Percentiles rank a stretch among this genome's conserved stretches.
phyloP scores from a whole-genome alignment of 805 yeast species.

The Metahyphopichia silvanorum region DNA sequence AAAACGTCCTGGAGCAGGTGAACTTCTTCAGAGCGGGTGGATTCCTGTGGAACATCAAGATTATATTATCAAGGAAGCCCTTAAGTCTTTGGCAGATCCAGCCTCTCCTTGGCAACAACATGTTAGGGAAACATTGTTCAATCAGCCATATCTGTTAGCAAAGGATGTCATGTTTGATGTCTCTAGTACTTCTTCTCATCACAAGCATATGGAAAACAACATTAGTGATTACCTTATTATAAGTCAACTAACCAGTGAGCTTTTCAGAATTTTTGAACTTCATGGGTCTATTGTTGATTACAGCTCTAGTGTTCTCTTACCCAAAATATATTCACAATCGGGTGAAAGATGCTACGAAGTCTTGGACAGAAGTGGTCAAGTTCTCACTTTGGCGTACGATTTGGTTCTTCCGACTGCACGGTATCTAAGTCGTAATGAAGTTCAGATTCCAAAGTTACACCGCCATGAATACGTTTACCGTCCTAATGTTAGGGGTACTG shows the following conservation, averaged over 20 bases:
- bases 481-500: slow-evolving; percentile 49
- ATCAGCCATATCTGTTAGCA: slow-evolving; percentile 82
- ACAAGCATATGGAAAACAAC: slow-evolving; percentile 21
- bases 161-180: slow-evolving; percentile 80
- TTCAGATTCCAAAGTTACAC: slow-evolving; percentile 56
- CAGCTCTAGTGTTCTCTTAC: slow-evolving; percentile 65
- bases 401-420: slow-evolving; percentile 88
- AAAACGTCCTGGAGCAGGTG: slow-evolving; percentile 75
- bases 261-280: slow-evolving; percentile 59
- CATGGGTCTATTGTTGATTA: slow-evolving; percentile 89
- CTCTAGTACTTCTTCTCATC: slow-evolving; percentile 21
- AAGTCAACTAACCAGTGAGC: slow-evolving; percentile 55
- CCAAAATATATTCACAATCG: slow-evolving; percentile 67
- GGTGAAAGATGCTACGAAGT: slow-evolving; percentile 72
- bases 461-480: slow-evolving; percentile 82
- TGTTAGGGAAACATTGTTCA: slow-evolving; percentile 80
- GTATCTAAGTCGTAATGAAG: slow-evolving; percentile 61
- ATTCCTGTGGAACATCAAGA: slow-evolving; percentile 90
- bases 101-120: slow-evolving; percentile 94
- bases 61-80: slow-evolving; percentile 81
- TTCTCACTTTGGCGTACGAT: slow-evolving; percentile 86
- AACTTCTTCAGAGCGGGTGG: slow-evolving; percentile 73
- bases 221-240: slow-evolving; percentile 52
- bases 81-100: slow-evolving; percentile 81
- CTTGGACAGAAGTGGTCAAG: slow-evolving; percentile 82